These are phyloP conservation scores for Periconia macrospinosa DNA, from an alignment of 2,329 filamentous ascomycete species.

Conservation along the genomic window DNA sequence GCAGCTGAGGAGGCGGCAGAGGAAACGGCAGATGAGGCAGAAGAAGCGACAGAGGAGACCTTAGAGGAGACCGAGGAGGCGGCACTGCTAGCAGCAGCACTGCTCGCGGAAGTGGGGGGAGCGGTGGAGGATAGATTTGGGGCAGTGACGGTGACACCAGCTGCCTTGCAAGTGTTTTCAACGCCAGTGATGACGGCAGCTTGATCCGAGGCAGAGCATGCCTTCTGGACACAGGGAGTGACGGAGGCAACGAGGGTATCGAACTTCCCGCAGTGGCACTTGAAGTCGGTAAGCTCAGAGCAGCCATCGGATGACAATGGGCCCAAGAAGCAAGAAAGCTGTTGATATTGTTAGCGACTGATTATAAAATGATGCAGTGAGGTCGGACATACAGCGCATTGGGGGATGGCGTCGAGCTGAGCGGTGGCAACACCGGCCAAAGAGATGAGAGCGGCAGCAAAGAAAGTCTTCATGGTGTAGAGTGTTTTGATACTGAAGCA, in stretches of 20 bases:
- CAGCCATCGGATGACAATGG: constrained; percentile 50
- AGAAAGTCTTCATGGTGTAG: constrained; percentile 43
- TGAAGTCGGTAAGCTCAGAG: constrained; percentile 50
- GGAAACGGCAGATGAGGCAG: not conserved
- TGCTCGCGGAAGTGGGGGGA: constrained; percentile 9
- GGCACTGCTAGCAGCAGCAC: constrained; percentile 7
- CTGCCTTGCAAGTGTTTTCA: constrained; percentile 33
- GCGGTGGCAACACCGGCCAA: constrained; percentile 49
- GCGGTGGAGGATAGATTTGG: constrained; percentile 16
- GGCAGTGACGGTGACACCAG: constrained; percentile 32
- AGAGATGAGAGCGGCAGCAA: constrained; percentile 43
- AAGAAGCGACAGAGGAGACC: constrained; percentile 13
- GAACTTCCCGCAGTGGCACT: constrained; percentile 53
- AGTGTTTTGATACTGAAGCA: constrained; percentile 11
- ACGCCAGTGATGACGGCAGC: constrained; percentile 31
- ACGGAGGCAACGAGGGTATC: constrained; percentile 44
- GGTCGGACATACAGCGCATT: constrained; percentile 48
- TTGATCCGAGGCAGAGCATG: constrained; percentile 45
- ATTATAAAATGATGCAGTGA: not conserved
- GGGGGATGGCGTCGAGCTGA: constrained; percentile 50
- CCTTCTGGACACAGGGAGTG: constrained; percentile 51
- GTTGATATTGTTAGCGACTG: constrained; percentile 19
- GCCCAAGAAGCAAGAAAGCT: constrained; percentile 51
- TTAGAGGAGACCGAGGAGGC: constrained; percentile 12
- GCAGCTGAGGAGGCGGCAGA: constrained; percentile 1